phyloP scores from a whole-genome alignment of 2,329 filamentous ascomycete species.

The Sporothrix sp. region DNA sequence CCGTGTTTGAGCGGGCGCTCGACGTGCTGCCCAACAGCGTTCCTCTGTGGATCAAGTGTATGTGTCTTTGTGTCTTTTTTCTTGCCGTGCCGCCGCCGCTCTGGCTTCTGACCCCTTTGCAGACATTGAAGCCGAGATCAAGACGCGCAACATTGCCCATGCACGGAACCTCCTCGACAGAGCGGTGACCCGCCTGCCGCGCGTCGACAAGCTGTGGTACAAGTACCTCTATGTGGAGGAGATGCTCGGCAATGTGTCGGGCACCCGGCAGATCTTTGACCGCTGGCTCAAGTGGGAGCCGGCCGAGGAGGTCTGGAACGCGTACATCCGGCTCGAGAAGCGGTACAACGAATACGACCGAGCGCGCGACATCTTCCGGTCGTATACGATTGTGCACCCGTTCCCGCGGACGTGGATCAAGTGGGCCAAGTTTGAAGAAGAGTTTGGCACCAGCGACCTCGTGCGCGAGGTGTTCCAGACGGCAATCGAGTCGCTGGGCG shows the following conservation, averaged over 20 bases:
- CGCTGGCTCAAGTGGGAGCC: constrained; percentile 98
- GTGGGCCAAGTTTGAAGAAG: constrained; percentile 95
- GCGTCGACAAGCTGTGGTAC: constrained; percentile 96
- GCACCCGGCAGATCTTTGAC: constrained; percentile 89
- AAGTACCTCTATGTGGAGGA: constrained; percentile 83
- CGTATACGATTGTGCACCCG: constrained; percentile 86
- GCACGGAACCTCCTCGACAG: constrained; percentile 88
- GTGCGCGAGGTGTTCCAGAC: constrained; percentile 86
- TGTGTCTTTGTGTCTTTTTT: not conserved
- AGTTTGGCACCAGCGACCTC: constrained; percentile 81
- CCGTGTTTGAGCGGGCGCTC: constrained; percentile 87
- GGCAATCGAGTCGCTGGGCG: constrained; percentile 80
- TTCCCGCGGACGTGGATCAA: constrained; percentile 98
- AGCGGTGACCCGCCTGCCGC: constrained; percentile 82
- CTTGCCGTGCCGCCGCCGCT: constrained; percentile 26
- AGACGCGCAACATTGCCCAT: constrained; percentile 90
- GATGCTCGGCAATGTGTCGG: constrained; percentile 87
- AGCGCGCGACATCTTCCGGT: constrained; percentile 79
- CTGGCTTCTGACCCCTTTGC: constrained; percentile 36
- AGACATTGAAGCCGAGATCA: constrained; percentile 92
- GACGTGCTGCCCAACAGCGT: constrained; percentile 86
- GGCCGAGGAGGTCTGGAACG: constrained; percentile 87
- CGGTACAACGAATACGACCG: constrained; percentile 85
- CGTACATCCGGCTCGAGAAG: constrained; percentile 96
- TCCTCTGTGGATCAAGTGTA: constrained; percentile 61